Evolutionary conservation across 2,329 filamentous ascomycete species (phyloP).

Genomic region (Pseudogymnoascus sp.): DNA sequence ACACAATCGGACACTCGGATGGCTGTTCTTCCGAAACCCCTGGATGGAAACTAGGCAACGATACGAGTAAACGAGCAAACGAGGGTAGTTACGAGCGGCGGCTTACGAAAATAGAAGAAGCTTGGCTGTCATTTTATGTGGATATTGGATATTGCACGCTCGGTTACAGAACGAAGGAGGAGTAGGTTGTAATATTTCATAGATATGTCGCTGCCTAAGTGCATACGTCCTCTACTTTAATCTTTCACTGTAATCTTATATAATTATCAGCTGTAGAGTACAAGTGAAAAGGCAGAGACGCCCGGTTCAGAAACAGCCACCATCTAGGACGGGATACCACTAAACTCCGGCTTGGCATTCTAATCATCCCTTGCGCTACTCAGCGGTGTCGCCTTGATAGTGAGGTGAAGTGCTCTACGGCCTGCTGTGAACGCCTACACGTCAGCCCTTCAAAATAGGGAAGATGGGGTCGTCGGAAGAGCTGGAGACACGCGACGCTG

Average conservation of each 20-base stretch:
- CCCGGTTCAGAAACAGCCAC: background rate
- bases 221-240: background rate
- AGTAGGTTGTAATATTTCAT: background rate
- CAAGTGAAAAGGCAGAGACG: background rate
- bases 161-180: background rate
- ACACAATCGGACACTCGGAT: background rate
- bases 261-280: background rate
- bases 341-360: background rate
- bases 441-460: background rate
- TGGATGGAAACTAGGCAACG: background rate
- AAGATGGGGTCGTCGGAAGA: background rate
- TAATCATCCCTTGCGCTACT: background rate
- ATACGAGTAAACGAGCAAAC: background rate
- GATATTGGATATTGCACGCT: background rate
- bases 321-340: background rate
- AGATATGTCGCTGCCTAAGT: background rate
- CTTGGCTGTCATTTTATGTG: slow-evolving; percentile 5
- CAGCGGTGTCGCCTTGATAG: background rate
- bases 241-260: background rate
- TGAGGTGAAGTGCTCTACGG: background rate
- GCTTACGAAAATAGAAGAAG: background rate
- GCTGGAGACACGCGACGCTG: background rate
- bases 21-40: background rate
- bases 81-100: background rate
- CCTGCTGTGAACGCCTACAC: background rate